Evolutionary conservation across 1,284 basidiomycete species (phyloP).

Genomic region (Boletus albobrunnescens): DNA sequence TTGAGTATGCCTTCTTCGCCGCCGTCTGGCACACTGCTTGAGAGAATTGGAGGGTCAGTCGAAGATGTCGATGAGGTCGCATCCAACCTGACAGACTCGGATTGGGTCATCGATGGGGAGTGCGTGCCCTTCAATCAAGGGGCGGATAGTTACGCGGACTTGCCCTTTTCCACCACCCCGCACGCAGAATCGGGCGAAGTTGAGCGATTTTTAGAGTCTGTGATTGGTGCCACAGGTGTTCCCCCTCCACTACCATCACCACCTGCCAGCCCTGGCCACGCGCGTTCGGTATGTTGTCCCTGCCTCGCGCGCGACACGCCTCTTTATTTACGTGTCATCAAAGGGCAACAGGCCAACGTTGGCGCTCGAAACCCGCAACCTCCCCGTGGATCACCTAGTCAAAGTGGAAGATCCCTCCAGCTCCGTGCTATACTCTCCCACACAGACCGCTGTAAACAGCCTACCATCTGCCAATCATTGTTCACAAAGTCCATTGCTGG

Average conservation of each 20-base stretch:
- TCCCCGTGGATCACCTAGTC: conserved; percentile 5
- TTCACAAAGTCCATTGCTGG: conserved; percentile 5
- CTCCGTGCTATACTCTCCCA: conserved; percentile 11
- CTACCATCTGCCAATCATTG: conserved; percentile 5
- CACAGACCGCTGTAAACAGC: conserved; percentile 11
- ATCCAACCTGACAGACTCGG: not conserved
- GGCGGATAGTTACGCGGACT: not conserved
- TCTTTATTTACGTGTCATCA: conserved; percentile 6
- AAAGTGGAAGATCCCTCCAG: conserved; percentile 6
- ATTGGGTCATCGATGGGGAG: conserved; percentile 9
- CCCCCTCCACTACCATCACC: conserved; percentile 2
- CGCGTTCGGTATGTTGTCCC: conserved; percentile 17
- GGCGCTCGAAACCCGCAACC: conserved; percentile 17
- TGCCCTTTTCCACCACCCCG: conserved; percentile 5
- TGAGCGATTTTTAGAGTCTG: conserved; percentile 27
- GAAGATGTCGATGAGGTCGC: conserved; percentile 5
- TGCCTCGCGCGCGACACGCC: conserved; percentile 11
- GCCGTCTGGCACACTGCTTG: conserved; percentile 17
- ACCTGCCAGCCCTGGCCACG: not conserved
- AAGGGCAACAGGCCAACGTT: conserved; percentile 11
- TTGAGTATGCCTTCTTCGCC: conserved; percentile 13
- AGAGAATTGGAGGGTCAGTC: conserved; percentile 18
- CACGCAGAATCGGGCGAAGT: conserved; percentile 24
- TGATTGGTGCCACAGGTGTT: conserved; percentile 12
- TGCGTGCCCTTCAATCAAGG: not conserved